phyloP scores from a whole-genome alignment of 1,284 basidiomycete species.

The Tylopilus orsonianus region DNA sequence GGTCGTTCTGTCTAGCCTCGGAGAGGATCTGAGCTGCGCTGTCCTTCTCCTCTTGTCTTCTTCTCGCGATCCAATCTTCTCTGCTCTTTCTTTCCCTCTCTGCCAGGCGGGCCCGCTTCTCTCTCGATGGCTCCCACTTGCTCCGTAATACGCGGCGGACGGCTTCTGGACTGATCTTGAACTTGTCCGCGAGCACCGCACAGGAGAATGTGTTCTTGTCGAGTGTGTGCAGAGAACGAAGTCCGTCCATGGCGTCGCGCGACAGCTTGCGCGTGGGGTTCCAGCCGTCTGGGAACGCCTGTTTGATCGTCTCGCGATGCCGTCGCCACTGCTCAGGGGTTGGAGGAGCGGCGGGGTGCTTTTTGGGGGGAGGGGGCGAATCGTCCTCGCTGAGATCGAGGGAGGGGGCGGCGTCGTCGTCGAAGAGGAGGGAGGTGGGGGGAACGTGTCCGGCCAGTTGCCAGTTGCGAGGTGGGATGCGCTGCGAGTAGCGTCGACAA shows the following conservation, averaged over 20 bases:
- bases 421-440: conserved; percentile 54
- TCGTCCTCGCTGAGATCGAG: conserved; percentile 56
- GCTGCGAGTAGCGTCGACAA: conserved; percentile 30
- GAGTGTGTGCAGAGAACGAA: conserved; percentile 70
- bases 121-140: conserved; percentile 69
- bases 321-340: conserved; percentile 52
- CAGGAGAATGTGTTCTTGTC: conserved; percentile 74
- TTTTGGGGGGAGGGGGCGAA: conserved; percentile 42
- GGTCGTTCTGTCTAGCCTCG: conserved; percentile 24
- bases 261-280: conserved; percentile 83
- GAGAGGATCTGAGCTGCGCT: conserved; percentile 32
- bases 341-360: conserved; percentile 39
- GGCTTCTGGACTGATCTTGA: conserved; percentile 85
- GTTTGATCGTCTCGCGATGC: conserved; percentile 61
- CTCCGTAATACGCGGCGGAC: conserved; percentile 83
- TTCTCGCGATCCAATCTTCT: conserved; percentile 42
- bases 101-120: conserved; percentile 52
- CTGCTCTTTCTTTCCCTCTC: conserved; percentile 56
- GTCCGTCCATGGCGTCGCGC: conserved; percentile 86
- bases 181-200: conserved; percentile 72
- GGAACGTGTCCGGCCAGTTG: conserved; percentile 45
- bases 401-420: conserved; percentile 32
- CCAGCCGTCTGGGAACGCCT: conserved; percentile 78
- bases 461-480: conserved; percentile 43
- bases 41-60: conserved; percentile 44